Evolutionary conservation across 108 stramenopile species (phyloP), one percentile per base, ranked within the genome.

Genomic region (Ochromonas danica): DNA sequence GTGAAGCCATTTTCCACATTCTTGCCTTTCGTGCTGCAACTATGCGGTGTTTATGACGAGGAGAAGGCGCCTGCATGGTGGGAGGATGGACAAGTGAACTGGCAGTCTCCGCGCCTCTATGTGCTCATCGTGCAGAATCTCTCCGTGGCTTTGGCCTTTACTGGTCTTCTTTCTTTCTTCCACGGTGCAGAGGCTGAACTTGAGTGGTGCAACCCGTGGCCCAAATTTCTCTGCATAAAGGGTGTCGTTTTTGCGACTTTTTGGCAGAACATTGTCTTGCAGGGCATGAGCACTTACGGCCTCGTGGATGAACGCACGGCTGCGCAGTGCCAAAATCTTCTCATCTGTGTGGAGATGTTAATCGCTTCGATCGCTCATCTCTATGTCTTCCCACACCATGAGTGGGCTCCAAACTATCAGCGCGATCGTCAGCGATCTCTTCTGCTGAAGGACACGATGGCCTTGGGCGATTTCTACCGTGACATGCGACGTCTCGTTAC

Each of bases 311-410:
- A 84, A 42, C 80, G 79, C 62, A 91, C 91, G 89, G 93, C 91
- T 2, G 85, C 86, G 70, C 85, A 91, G 78, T 88, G 91, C 28
- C 93, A 92, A 72, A 93, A 95, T 84, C 94, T 95, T 83, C 87
- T 95, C 61, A 94, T 95, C 85, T 95, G 95, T 77, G 84, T 95
- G 61, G 95, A 95, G 82, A 95, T 95, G 95, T 89, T 95, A 22
- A 79, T 92, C 43, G 93, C 93, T 61, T 81, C 85, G 0, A 92
- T 95, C 75, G 93, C 93, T 30, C 95, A 95, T 71, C 94, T 94
- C 61, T 94, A 95, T 84, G 91, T 92, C 62, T 95, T 95, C 78
- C 95, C 95, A 0, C 88, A 89, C 22, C 92, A 94, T 31, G 95
- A 95, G 84, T 95, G 95, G 95, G 79, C 91, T 80, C 89, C 89